Evolutionary conservation across 2,329 filamentous ascomycete genomes (phyloP).

Genomic region (Didymella keratinophila): DNA sequence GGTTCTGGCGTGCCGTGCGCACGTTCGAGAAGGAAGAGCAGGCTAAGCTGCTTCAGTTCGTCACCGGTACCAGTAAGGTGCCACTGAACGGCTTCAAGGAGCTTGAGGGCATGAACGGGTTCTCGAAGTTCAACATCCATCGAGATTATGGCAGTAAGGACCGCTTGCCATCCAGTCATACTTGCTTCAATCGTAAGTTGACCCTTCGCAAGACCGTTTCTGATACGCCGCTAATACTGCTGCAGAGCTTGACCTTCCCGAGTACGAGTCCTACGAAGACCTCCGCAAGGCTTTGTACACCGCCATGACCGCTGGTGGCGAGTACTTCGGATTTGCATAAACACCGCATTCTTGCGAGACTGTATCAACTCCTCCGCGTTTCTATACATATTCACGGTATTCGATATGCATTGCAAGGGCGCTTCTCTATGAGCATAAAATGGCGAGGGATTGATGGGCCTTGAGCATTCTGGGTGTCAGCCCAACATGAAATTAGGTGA

Average conservation of each 20-base stretch:
- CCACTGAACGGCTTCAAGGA: slow-evolving; percentile 99
- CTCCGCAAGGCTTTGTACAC: slow-evolving; percentile 89
- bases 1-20: slow-evolving; percentile 98
- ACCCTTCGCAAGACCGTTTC: neutral
- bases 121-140: slow-evolving; percentile 98
- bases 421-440: slow-evolving; percentile 34
- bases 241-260: slow-evolving; percentile 92
- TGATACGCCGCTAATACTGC: slow-evolving; percentile 48
- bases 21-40: slow-evolving; percentile 99
- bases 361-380: slow-evolving; percentile 14
- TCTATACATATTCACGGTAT: slow-evolving; percentile 28
- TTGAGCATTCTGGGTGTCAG: slow-evolving; percentile 8
- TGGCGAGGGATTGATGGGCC: slow-evolving; percentile 12
- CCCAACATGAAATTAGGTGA: slow-evolving; percentile 14
- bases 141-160: slow-evolving; percentile 97
- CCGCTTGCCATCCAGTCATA: slow-evolving; percentile 93
- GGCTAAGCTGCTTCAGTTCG: slow-evolving; percentile 95
- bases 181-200: slow-evolving; percentile 97
- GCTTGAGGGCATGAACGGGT: slow-evolving; percentile 98
- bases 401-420: slow-evolving; percentile 45
- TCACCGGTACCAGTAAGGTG: slow-evolving; percentile 97
- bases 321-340: slow-evolving; percentile 97
- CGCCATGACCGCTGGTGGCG: slow-evolving; percentile 96
- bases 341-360: slow-evolving; percentile 1
- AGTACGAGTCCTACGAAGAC: slow-evolving; percentile 95